These are phyloP conservation scores for Kokia cookei DNA, from an alignment of 441 rosid genomes.

Conservation along the genomic window DNA sequence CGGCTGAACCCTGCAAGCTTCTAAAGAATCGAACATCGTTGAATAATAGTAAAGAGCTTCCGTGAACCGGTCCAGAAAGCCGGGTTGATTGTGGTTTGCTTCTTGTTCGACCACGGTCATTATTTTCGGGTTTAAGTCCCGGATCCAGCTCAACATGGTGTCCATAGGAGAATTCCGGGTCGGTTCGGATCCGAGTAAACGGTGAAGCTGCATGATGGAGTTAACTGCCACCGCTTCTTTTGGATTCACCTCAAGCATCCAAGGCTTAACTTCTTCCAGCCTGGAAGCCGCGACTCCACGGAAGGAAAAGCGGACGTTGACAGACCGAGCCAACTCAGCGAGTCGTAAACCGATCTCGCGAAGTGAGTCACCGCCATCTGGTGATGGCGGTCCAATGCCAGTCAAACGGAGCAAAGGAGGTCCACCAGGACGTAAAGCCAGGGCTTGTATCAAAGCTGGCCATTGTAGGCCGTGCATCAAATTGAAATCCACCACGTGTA, in stretches of 20 bases:
- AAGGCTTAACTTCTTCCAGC: conserved; percentile 59
- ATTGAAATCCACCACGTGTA: conserved; percentile 71
- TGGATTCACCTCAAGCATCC: conserved; percentile 56
- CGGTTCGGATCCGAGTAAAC: conserved; percentile 37
- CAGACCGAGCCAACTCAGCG: conserved; percentile 55
- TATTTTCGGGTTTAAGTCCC: conserved; percentile 46
- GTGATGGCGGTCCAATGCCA: conserved; percentile 63
- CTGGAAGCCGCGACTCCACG: conserved; percentile 48
- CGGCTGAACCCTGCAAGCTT: conserved; percentile 38
- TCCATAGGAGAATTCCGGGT: conserved; percentile 28
- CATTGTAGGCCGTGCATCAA: conserved; percentile 72
- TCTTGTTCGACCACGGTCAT: conserved; percentile 69
- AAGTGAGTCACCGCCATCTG: conserved; percentile 51
- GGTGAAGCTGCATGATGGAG: conserved; percentile 65
- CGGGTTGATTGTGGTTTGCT: conserved; percentile 52
- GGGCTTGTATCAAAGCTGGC: conserved; percentile 70
- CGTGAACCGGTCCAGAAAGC: conserved; percentile 57
- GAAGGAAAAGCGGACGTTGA: conserved; percentile 56
- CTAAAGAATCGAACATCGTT: conserved; percentile 69
- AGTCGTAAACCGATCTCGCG: conserved; percentile 49
- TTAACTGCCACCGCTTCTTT: conserved; percentile 62
- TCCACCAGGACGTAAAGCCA: conserved; percentile 65
- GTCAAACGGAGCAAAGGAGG: conserved; percentile 59
- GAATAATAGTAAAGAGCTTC: conserved; percentile 62
- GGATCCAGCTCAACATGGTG: conserved; percentile 49